These are phyloP conservation scores for Exophiala aquamarina DNA, from an alignment of 2,329 filamentous ascomycete genomes.

Conservation along the genomic window DNA sequence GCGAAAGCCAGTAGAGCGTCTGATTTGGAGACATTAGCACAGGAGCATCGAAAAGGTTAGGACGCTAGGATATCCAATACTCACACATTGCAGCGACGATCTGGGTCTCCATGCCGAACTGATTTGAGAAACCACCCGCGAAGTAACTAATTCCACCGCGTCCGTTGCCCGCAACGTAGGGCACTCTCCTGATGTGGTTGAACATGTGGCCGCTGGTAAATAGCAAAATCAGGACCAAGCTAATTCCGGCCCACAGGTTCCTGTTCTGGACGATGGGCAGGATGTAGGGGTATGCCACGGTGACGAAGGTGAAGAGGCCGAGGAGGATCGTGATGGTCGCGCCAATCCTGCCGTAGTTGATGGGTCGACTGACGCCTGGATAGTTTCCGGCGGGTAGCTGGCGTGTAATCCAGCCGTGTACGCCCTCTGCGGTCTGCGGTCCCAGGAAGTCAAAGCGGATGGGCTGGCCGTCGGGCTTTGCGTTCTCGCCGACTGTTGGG, in stretches of 20 bases:
- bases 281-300: constrained; percentile 74
- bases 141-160: constrained; percentile 87
- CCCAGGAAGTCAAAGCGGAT: constrained; percentile 84
- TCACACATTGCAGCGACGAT: constrained; percentile 91
- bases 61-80: no score
- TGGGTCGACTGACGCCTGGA: constrained; percentile 74
- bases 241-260: constrained; percentile 90
- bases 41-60: constrained; percentile 13
- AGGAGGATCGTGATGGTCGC: constrained; percentile 67
- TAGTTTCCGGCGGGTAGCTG: constrained; percentile 72
- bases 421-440: constrained; percentile 70
- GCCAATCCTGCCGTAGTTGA: constrained; percentile 80
- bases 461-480: constrained; percentile 67
- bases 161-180: constrained; percentile 84
- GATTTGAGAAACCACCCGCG: constrained; percentile 86
- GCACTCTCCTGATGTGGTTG: constrained; percentile 95
- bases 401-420: constrained; percentile 76
- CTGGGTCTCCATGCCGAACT: constrained; percentile 92
- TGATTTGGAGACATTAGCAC: constrained; percentile 33
- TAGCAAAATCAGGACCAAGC: constrained; percentile 82
- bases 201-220: constrained; percentile 99
- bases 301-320: constrained; percentile 66
- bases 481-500: constrained; percentile 78
- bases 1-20: constrained; percentile 84
- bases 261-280: constrained; percentile 82